Conservation (phyloP, 306 rosid species). For the Begonia fuchsioides region DNA sequence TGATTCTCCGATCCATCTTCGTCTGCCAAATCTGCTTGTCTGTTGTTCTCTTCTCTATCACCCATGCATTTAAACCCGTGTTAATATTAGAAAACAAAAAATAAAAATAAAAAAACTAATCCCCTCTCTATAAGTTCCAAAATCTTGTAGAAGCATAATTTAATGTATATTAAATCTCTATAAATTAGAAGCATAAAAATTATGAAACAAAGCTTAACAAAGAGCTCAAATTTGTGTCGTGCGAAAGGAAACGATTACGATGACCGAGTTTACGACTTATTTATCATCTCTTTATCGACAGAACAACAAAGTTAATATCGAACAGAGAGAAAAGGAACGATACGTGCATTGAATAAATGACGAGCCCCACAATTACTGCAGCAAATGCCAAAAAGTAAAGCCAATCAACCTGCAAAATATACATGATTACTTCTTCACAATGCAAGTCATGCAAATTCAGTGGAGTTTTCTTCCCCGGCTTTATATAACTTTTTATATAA, state of each 20-base stretch:
- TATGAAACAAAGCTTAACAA: neutral
- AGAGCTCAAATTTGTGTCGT: neutral
- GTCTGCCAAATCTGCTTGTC: constrained; percentile 20
- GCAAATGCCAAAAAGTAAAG: constrained; percentile 82
- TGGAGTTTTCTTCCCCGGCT: no score
- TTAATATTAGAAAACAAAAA: neutral
- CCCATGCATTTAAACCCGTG: constrained; percentile 28
- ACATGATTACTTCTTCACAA: constrained; percentile 5
- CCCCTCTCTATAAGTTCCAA: no score
- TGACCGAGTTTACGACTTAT: no score
- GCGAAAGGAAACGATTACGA: neutral
- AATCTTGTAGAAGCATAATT: no score
- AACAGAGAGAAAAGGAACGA: constrained; percentile 2
- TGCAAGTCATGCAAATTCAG: no score
- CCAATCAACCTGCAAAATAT: constrained; percentile 78
- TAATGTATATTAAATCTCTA: no score
- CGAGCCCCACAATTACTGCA: constrained; percentile 49
- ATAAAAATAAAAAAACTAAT: no score
- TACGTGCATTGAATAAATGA: constrained; percentile 77
- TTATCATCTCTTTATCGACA: neutral
- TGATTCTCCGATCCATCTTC: constrained; percentile 28
- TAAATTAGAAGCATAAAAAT: neutral
- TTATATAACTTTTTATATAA: no score
- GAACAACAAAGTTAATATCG: neutral
- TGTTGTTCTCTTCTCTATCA: constrained; percentile 32